Conservation (phyloP, 495 filamentous ascomycete species). For the Rhypophila decipiens region DNA sequence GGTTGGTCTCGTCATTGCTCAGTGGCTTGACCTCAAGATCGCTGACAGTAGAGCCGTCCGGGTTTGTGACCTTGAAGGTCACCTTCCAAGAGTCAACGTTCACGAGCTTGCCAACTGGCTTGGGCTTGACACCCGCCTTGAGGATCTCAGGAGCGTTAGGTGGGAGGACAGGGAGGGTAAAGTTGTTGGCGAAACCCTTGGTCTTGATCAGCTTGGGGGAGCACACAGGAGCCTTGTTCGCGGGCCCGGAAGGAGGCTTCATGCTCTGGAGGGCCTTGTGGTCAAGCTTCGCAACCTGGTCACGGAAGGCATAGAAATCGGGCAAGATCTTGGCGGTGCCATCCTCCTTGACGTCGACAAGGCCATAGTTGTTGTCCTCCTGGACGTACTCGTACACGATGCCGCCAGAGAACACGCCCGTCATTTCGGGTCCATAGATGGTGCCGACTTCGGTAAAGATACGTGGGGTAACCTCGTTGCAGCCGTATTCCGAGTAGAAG, state of each 20-base stretch:
- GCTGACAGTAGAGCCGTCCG: slow-evolving; percentile 28
- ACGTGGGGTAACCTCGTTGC: slow-evolving; percentile 75
- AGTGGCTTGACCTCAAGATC: slow-evolving; percentile 38
- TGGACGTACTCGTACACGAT: slow-evolving; percentile 83
- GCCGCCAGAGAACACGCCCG: slow-evolving; percentile 71
- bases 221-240: slow-evolving; percentile 53
- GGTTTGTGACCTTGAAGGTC: slow-evolving; percentile 31
- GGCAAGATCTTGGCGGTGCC: slow-evolving; percentile 53
- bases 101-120: slow-evolving; percentile 34
- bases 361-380: slow-evolving; percentile 66
- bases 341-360: slow-evolving; percentile 64
- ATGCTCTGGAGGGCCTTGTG: slow-evolving; percentile 52
- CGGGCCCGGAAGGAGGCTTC: slow-evolving; percentile 47
- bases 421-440: slow-evolving; percentile 79
- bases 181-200: slow-evolving; percentile 62
- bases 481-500: slow-evolving; percentile 97
- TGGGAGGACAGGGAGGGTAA: slow-evolving; percentile 58
- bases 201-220: slow-evolving; percentile 53
- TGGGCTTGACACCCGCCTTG: slow-evolving; percentile 43
- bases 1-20: slow-evolving; percentile 32
- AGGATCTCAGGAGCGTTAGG: slow-evolving; percentile 44
- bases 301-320: slow-evolving; percentile 73
- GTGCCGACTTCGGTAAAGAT: slow-evolving; percentile 74
- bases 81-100: slow-evolving; percentile 36
- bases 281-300: slow-evolving; percentile 69